A percentile compares a stretch with the other conserved stretches of the same genome.
Conservation (phyloP, 108 stramenopile genomes). For the Stephanodiscus triporus region DNA sequence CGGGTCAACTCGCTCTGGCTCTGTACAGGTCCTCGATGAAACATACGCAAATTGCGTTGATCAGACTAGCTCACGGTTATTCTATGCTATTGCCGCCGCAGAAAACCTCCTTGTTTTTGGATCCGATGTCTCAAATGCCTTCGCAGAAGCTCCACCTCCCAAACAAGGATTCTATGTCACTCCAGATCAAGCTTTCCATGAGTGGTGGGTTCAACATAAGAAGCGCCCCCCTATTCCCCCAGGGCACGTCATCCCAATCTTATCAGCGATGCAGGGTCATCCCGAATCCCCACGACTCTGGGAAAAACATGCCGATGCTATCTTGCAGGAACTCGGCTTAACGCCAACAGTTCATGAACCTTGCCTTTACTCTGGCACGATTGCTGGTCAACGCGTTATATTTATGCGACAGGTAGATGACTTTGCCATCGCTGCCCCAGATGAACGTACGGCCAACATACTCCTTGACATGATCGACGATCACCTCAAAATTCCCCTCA, state of each 20-base stretch:
- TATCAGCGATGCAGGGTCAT: constrained; percentile 8
- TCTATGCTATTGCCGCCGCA: constrained; percentile 34
- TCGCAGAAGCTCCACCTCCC: constrained; percentile 34
- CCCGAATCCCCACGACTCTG: constrained; percentile 25
- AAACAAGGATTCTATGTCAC: constrained; percentile 25
- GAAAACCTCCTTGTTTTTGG: constrained; percentile 18
- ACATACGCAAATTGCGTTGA: constrained; percentile 27
- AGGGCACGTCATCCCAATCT: constrained; percentile 24
- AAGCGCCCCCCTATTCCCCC: constrained; percentile 19
- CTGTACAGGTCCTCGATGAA: not conserved
- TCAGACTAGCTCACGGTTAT: constrained; percentile 32
- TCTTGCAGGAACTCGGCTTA: constrained; percentile 7
- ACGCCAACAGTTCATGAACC: constrained; percentile 16
- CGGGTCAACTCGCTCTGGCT: not conserved
- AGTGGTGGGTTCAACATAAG: constrained; percentile 33
- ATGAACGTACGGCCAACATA: not conserved
- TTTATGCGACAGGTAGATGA: constrained; percentile 59
- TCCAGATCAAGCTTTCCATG: constrained; percentile 31
- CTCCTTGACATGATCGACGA: constrained; percentile 8
- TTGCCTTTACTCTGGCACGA: constrained; percentile 9
- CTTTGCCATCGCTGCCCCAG: constrained; percentile 29
- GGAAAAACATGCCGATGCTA: constrained; percentile 24
- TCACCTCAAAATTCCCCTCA: constrained; percentile 2
- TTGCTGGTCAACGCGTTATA: constrained; percentile 24
- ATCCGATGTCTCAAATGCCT: constrained; percentile 51